Evolutionary conservation across 257 asterid genomes (phyloP).

Genomic region (Ligustrum vulgare): DNA sequence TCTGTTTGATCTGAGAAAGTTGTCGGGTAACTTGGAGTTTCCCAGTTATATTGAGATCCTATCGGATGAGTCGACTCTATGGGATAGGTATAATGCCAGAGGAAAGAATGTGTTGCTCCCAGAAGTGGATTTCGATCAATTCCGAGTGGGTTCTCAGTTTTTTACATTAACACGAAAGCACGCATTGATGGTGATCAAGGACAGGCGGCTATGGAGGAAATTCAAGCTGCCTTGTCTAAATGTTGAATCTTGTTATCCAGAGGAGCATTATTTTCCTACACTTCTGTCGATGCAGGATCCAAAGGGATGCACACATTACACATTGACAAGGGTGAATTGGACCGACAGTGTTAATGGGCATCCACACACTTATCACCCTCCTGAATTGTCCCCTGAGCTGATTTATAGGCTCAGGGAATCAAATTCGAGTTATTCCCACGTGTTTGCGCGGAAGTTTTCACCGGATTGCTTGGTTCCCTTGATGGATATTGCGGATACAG

Average conservation of each 20-base stretch:
- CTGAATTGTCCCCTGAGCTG: conserved; percentile 61
- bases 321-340: conserved; percentile 92
- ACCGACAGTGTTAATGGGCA: conserved; percentile 75
- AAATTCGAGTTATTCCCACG: conserved; percentile 51
- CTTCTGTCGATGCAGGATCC: conserved; percentile 77
- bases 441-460: conserved; percentile 87
- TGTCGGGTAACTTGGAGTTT: conserved; percentile 48
- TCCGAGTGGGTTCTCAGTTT: conserved; percentile 83
- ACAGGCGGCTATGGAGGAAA: conserved; percentile 80
- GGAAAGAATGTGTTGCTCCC: conserved; percentile 77
- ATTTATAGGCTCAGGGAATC: conserved; percentile 69
- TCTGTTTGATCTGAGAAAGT: conserved; percentile 57
- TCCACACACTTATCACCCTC: conserved; percentile 77
- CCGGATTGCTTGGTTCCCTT: conserved; percentile 71
- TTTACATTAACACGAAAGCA: conserved; percentile 68
- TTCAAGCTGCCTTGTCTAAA: conserved; percentile 72
- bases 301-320: conserved; percentile 51
- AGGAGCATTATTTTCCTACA: conserved; percentile 93
- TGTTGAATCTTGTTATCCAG: conserved; percentile 82
- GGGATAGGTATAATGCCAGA: conserved; percentile 75
- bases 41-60: conserved; percentile 70
- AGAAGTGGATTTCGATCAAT: conserved; percentile 64
- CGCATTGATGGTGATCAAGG: conserved; percentile 72
- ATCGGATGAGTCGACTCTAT: conserved; percentile 39
- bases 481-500: conserved; percentile 72